Conservation (phyloP, 495 filamentous ascomycete genomes). For the Hyaloscypha bicolor region DNA sequence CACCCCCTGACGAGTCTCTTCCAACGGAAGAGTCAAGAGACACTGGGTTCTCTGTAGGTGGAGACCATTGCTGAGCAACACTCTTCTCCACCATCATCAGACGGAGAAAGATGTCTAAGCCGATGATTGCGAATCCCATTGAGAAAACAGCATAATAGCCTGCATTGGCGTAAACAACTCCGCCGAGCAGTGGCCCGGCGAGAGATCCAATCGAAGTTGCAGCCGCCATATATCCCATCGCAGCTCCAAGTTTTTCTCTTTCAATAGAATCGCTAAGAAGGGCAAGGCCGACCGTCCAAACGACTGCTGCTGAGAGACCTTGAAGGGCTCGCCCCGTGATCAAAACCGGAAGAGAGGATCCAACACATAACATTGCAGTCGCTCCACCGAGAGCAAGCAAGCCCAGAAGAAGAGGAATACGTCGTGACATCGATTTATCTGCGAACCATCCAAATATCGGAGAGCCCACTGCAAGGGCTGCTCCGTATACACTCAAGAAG, state of each 20-base stretch:
- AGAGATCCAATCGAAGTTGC: constrained; percentile 70
- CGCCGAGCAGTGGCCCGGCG: constrained; percentile 74
- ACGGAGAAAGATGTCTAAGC: constrained; percentile 68
- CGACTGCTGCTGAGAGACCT: constrained; percentile 73
- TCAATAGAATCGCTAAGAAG: constrained; percentile 79
- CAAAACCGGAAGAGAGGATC: constrained; percentile 64
- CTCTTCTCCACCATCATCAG: constrained; percentile 76
- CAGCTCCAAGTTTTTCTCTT: constrained; percentile 62
- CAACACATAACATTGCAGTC: constrained; percentile 73
- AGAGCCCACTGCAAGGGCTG: constrained; percentile 56
- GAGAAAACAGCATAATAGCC: constrained; percentile 78
- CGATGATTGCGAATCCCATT: constrained; percentile 70
- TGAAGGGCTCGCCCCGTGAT: constrained; percentile 72
- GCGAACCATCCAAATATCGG: constrained; percentile 40
- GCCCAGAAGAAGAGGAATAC: constrained; percentile 69
- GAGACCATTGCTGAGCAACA: constrained; percentile 62
- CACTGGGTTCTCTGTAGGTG: neutral
- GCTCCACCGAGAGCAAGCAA: constrained; percentile 68
- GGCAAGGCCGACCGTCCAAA: constrained; percentile 79
- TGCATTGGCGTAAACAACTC: constrained; percentile 68
- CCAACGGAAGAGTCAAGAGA: neutral
- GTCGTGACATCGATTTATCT: constrained; percentile 68
- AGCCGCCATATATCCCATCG: constrained; percentile 74
- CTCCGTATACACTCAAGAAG: constrained; percentile 77
- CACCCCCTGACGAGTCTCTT: neutral